Conservation (phyloP, 352 stramenopile genomes). For the Phytopythium litorale region DNA sequence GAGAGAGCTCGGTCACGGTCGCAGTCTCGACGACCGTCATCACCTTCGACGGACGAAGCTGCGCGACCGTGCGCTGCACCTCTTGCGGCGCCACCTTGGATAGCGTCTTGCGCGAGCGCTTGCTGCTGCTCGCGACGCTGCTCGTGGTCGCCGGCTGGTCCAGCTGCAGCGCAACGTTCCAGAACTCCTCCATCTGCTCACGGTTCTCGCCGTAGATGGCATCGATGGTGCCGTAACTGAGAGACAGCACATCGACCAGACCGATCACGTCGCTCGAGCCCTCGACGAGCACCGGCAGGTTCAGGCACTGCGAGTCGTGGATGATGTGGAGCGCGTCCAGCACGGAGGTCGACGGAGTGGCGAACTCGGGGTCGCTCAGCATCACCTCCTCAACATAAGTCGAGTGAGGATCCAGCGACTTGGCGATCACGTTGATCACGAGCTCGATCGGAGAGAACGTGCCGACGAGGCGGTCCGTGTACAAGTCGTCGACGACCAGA, state of each 20-base stretch:
- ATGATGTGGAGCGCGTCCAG: slow-evolving; percentile 87
- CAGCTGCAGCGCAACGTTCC: slow-evolving; percentile 80
- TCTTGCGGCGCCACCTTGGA: slow-evolving; percentile 58
- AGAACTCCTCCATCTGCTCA: slow-evolving; percentile 89
- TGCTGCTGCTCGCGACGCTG: slow-evolving; percentile 21
- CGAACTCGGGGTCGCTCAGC: slow-evolving; percentile 82
- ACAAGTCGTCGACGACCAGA: slow-evolving; percentile 90
- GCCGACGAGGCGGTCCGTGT: slow-evolving; percentile 87
- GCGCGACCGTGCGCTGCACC: slow-evolving; percentile 71
- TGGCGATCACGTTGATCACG: slow-evolving; percentile 94
- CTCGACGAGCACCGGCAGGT: slow-evolving; percentile 74
- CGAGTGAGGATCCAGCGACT: slow-evolving; percentile 82
- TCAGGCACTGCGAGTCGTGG: slow-evolving; percentile 81
- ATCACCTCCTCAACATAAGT: slow-evolving; percentile 92
- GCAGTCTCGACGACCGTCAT: slow-evolving; percentile 81
- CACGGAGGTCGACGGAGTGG: slow-evolving; percentile 61
- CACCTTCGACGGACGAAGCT: slow-evolving; percentile 83
- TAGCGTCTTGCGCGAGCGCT: slow-evolving; percentile 53
- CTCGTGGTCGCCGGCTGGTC: slow-evolving; percentile 52
- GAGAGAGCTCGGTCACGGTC: slow-evolving; percentile 82
- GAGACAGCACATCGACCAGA: slow-evolving; percentile 79
- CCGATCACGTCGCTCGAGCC: slow-evolving; percentile 65
- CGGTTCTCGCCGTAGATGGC: slow-evolving; percentile 85
- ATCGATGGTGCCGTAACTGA: slow-evolving; percentile 87
- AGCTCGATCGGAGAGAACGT: slow-evolving; percentile 98